Evolutionary conservation across 345 rosid species (phyloP), one percentile per base, ranked within the genome.

Genomic region (Gossypium arboreum): DNA sequence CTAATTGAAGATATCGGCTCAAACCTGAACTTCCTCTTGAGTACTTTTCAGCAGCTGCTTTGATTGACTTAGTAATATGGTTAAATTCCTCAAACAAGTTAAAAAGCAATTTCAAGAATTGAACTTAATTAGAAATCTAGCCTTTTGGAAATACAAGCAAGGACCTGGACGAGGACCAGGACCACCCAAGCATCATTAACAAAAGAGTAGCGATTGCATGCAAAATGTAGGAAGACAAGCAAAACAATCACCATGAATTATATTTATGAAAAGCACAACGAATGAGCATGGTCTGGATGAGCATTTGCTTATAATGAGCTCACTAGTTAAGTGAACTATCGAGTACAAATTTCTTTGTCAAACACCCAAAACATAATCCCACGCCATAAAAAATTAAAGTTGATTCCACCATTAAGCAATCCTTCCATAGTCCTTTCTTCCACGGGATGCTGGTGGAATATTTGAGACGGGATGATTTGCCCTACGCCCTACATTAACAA

Each of bases 381-480:
- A 85, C 83, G 60, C 76, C 29, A 57, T 48, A 78, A 76, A 76
- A 65, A 86, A 78, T 73, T 77, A 72, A 80, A 80, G 69, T 72
- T 27, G 76, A 79, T 78, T 70, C 73, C 82, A 55, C 81, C 83
- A 80, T 85, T 84, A 93, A 68, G 89, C 81, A 79, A 90, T 90
- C 85, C 91, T 91, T 84, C 94, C 99, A 73, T 86, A 83, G 80
- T 95, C 98, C 84, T 87, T 90, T 87, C 90, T 93, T 77, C 94
- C 96, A 52, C 92, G 93, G 57, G 96, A 89, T 81, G 98, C 73
- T 9, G 98, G 86, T 20, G 86, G 93, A 62, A 91, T 85, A 86
- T 86, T 90, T 25, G 92, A 77, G 73, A 86, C 82, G 39, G 93
- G 84, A 85, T 87, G 88, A 84, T 84, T 91, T 68, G 82, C 85